Evolutionary conservation across 805 yeast species (phyloP).

Genomic region (Yarrowia sp.): DNA sequence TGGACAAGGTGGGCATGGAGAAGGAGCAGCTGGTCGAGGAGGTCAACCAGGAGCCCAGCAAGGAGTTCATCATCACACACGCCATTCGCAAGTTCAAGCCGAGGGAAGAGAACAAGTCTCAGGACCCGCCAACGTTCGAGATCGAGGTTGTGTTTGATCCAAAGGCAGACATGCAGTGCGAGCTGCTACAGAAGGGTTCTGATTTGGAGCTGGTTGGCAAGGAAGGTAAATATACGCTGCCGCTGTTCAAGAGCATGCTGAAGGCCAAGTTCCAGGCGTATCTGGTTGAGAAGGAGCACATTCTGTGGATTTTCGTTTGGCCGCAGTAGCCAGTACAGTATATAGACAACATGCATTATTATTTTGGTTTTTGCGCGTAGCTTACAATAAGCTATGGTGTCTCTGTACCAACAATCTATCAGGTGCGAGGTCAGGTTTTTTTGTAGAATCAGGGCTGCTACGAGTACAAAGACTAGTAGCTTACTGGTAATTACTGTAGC

Average conservation of each 20-base stretch:
- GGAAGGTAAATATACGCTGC: neutral
- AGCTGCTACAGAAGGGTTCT: slow-evolving; percentile 2
- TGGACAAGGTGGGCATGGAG: neutral
- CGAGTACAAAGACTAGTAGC: no score
- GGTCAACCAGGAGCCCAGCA: slow-evolving; percentile 35
- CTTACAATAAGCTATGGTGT: no score
- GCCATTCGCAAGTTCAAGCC: slow-evolving; percentile 18
- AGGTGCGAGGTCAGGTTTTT: no score
- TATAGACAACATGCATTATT: neutral
- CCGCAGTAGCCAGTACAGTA: neutral
- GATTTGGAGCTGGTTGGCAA: neutral
- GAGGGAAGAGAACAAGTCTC: neutral
- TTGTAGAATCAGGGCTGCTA: no score
- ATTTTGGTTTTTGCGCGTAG: no score
- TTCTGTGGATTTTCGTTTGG: slow-evolving; percentile 14
- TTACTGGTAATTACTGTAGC: no score
- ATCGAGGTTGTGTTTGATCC: slow-evolving; percentile 14
- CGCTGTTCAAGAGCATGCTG: slow-evolving; percentile 4
- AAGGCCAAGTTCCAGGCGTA: slow-evolving; percentile 21
- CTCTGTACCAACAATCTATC: no score
- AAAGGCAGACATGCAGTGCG: neutral
- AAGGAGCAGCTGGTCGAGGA: slow-evolving; percentile 27
- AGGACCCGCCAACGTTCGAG: neutral
- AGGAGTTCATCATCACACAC: slow-evolving; percentile 10
- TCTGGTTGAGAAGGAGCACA: slow-evolving; percentile 27